Conservation (phyloP, 495 filamentous ascomycete genomes). For the Talaromyces borbonicus region DNA sequence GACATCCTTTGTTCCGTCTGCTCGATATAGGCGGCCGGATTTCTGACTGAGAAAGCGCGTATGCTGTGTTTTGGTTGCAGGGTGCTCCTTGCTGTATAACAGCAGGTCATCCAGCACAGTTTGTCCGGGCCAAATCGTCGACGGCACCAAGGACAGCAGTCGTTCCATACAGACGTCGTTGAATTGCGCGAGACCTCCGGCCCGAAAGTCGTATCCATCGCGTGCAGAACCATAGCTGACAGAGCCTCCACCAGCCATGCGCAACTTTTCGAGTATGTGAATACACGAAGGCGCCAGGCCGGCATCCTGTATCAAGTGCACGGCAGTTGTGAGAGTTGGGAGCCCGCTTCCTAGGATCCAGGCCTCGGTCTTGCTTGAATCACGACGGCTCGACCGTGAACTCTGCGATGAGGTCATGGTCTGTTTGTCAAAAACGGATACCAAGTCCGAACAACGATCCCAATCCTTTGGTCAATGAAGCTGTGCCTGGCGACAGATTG, state of each 20-base stretch:
- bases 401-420: too few relatives aligned
- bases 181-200: conserved; percentile 23
- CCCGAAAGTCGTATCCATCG: conserved; percentile 21
- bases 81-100: conserved; percentile 9
- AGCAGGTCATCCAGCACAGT: background rate
- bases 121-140: too few relatives aligned
- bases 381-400: too few relatives aligned
- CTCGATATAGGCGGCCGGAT: too few relatives aligned
- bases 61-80: conserved; percentile 9
- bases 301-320: conserved; percentile 30
- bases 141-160: conserved; percentile 22
- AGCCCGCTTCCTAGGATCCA: conserved; percentile 37
- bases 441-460: too few relatives aligned
- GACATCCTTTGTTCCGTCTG: too few relatives aligned
- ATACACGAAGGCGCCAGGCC: conserved; percentile 21
- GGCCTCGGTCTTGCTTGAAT: too few relatives aligned
- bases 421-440: too few relatives aligned
- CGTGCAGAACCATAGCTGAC: conserved; percentile 16
- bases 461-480: too few relatives aligned
- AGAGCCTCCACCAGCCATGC: conserved; percentile 21
- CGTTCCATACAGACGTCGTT: conserved; percentile 27
- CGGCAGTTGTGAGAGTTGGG: conserved; percentile 28
- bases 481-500: too few relatives aligned
- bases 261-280: conserved; percentile 24
- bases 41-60: conserved; percentile 16